Evolutionary conservation across 2,329 filamentous ascomycete species (phyloP).

Genomic region (Aspergillus cejpii): DNA sequence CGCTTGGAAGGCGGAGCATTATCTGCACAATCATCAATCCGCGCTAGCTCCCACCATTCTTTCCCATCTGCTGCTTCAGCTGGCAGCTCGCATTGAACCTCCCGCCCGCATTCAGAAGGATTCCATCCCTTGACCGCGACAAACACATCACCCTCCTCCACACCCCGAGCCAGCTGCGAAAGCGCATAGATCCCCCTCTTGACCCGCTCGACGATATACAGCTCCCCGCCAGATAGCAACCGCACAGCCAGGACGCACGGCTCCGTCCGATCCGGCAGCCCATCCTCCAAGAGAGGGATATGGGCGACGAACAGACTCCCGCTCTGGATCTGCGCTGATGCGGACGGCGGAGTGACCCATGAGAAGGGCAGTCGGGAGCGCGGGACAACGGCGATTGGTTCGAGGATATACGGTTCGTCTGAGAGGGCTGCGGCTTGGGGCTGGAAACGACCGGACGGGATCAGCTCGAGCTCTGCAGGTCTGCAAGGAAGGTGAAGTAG

Average conservation of each 20-base stretch:
- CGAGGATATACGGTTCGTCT: conserved; percentile 30
- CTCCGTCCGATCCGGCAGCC: conserved; percentile 20
- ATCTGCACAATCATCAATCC: conserved; percentile 26
- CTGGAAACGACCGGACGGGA: conserved; percentile 14
- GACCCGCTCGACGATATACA: conserved; percentile 38
- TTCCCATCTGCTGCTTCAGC: conserved; percentile 1
- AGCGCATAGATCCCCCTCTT: conserved; percentile 38
- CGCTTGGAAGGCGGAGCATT: conserved; percentile 17
- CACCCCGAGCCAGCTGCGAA: conserved; percentile 27
- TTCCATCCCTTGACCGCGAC: conserved; percentile 34
- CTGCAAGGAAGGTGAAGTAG: not conserved
- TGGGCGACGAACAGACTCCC: conserved; percentile 36
- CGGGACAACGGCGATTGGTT: conserved; percentile 33
- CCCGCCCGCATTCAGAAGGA: conserved; percentile 3
- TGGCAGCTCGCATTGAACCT: conserved; percentile 5
- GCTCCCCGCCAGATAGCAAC: conserved; percentile 22
- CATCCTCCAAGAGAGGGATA: conserved; percentile 32
- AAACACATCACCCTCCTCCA: conserved; percentile 36
- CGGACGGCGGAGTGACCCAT: conserved; percentile 34
- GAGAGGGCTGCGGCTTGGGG: conserved; percentile 32
- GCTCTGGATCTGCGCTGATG: conserved; percentile 24
- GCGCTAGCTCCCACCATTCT: conserved; percentile 35
- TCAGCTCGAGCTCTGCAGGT: conserved; percentile 1
- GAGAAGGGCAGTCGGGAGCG: conserved; percentile 35
- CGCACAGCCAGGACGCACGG: conserved; percentile 32